phyloP scores from a whole-genome alignment of 805 yeast genomes.

The Lipomyces yamadae region DNA sequence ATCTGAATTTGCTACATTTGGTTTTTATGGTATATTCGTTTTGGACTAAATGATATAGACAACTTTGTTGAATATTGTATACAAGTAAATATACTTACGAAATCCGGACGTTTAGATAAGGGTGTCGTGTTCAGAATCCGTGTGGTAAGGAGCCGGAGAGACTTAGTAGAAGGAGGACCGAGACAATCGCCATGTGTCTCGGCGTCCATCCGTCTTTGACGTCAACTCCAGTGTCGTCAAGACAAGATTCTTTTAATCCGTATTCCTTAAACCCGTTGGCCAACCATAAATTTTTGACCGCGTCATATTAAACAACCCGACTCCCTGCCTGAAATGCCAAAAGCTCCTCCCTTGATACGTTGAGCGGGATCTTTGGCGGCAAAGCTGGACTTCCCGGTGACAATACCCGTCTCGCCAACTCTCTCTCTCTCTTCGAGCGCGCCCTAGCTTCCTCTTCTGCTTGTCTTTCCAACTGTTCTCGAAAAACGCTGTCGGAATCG shows the following conservation, averaged over 20 bases:
- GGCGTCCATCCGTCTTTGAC: too few relatives aligned
- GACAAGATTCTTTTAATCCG: too few relatives aligned
- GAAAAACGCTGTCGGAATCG: neutral
- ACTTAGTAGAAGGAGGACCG: too few relatives aligned
- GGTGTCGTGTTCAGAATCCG: too few relatives aligned
- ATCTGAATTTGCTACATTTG: neutral
- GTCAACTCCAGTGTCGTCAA: too few relatives aligned
- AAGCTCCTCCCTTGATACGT: neutral
- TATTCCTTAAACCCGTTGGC: too few relatives aligned
- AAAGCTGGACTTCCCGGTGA: neutral
- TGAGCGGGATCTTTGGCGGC: neutral
- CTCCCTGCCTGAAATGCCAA: neutral
- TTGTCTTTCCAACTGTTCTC: neutral
- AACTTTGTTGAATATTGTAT: neutral
- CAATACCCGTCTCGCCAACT: neutral
- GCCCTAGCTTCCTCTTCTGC: neutral
- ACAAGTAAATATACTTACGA: too few relatives aligned
- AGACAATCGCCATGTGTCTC: too few relatives aligned
- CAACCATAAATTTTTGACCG: too few relatives aligned
- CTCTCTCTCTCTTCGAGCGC: neutral
- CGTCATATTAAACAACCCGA: neutral
- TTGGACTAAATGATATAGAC: too few relatives aligned
- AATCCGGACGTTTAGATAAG: too few relatives aligned
- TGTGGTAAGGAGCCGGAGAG: too few relatives aligned
- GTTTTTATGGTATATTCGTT: neutral